Evolutionary conservation across 176 grass and related monocot species (phyloP).

Genomic region (Carex cristatella): DNA sequence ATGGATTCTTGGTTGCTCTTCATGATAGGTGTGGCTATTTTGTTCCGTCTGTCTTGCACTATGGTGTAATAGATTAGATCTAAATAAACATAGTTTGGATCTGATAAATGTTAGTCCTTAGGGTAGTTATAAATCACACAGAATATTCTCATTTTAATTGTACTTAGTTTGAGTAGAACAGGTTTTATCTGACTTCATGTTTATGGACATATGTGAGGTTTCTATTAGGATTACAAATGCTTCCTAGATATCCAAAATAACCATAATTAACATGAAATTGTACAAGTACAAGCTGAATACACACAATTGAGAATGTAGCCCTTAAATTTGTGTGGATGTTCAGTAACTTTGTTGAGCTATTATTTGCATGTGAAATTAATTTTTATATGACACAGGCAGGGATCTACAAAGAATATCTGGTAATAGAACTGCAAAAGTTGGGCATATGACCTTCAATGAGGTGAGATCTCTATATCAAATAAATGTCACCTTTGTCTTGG

Average conservation of each 20-base stretch:
- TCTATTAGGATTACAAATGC: background rate
- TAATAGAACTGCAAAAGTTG: slow-evolving; percentile 79
- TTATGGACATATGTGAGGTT: background rate
- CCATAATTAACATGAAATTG: background rate
- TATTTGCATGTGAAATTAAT: slow-evolving; percentile 33
- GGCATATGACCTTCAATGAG: slow-evolving; percentile 55
- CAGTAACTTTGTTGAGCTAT: background rate
- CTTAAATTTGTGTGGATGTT: background rate
- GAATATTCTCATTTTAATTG: background rate
- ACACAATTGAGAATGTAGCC: background rate
- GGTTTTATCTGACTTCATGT: background rate
- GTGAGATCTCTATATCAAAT: slow-evolving; percentile 35
- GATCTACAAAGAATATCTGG: slow-evolving; percentile 96
- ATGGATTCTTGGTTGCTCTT: slow-evolving; percentile 61
- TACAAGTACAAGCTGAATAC: background rate
- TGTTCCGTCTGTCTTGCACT: background rate
- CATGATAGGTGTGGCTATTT: slow-evolving; percentile 51
- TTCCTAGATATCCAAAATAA: background rate
- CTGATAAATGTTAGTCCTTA: background rate
- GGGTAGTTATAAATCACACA: background rate
- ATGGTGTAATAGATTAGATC: background rate
- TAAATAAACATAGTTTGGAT: background rate
- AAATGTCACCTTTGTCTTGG: background rate
- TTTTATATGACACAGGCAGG: slow-evolving; percentile 70
- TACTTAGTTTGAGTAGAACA: background rate